Evolutionary conservation across 2,329 filamentous ascomycete species (phyloP).

Genomic region (Balansia obtecta): DNA sequence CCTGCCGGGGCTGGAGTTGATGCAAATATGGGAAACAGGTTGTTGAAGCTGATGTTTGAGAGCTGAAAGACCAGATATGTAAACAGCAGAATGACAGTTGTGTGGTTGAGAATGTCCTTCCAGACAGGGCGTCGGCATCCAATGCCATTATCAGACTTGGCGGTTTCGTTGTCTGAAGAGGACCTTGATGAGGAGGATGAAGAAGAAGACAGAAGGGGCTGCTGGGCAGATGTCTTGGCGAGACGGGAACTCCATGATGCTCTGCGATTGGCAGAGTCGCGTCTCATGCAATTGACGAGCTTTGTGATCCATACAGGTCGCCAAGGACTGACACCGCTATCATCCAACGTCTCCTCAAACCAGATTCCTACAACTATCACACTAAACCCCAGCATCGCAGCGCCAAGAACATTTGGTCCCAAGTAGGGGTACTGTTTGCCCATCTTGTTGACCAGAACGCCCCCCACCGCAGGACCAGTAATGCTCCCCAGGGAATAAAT

Average conservation of each 20-base stretch:
- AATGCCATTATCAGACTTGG: slow-evolving; percentile 12
- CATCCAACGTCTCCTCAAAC: slow-evolving; percentile 63
- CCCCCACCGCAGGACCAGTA: slow-evolving; percentile 83
- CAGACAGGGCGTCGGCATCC: slow-evolving; percentile 26
- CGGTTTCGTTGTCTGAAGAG: not conserved
- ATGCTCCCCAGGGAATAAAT: slow-evolving; percentile 95
- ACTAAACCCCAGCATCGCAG: slow-evolving; percentile 57
- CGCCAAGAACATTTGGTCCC: slow-evolving; percentile 69
- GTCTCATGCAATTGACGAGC: slow-evolving; percentile 15
- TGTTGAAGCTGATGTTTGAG: slow-evolving; percentile 90
- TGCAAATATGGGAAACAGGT: slow-evolving; percentile 86
- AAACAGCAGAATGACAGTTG: slow-evolving; percentile 67
- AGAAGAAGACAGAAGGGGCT: slow-evolving; percentile 18
- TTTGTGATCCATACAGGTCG: slow-evolving; percentile 22
- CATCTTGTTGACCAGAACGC: slow-evolving; percentile 58
- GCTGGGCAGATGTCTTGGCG: slow-evolving; percentile 12
- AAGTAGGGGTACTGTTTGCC: slow-evolving; percentile 66
- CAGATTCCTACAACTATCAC: slow-evolving; percentile 65
- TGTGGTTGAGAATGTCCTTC: slow-evolving; percentile 58
- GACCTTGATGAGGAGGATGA: slow-evolving; percentile 15
- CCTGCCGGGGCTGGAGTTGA: slow-evolving; percentile 65
- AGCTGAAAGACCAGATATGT: slow-evolving; percentile 92
- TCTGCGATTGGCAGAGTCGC: slow-evolving; percentile 12
- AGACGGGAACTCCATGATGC: slow-evolving; percentile 27
- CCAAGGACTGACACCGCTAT: slow-evolving; percentile 17